These are phyloP conservation scores for Pythium chondricola DNA, from an alignment of 352 stramenopile species.

Conservation along the genomic window DNA sequence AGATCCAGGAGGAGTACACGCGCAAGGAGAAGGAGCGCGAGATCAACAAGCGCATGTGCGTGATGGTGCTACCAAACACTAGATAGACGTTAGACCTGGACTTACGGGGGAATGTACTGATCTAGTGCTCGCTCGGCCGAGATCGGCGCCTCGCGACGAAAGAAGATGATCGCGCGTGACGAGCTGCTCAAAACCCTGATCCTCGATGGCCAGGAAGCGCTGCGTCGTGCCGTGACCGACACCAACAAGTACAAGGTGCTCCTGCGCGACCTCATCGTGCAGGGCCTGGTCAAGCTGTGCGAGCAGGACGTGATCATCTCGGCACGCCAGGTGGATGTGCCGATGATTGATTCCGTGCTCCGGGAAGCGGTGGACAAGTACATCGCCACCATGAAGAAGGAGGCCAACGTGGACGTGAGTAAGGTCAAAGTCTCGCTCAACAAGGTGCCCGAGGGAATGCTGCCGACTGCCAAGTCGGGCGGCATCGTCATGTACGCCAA, in stretches of 20 bases:
- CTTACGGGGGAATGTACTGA: too few relatives aligned
- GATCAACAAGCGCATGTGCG: constrained; percentile 89
- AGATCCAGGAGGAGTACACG: constrained; percentile 96
- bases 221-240: constrained; percentile 45
- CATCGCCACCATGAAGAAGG: constrained; percentile 79
- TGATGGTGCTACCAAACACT: too few relatives aligned
- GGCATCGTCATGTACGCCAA: constrained; percentile 84
- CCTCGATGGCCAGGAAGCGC: constrained; percentile 49
- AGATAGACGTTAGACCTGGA: too few relatives aligned
- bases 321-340: constrained; percentile 89
- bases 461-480: constrained; percentile 73
- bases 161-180: constrained; percentile 96
- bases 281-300: constrained; percentile 98
- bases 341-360: constrained; percentile 81
- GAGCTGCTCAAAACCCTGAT: constrained; percentile 85
- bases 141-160: constrained; percentile 92
- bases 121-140: constrained; percentile 85
- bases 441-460: constrained; percentile 74
- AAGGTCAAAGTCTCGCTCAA: constrained; percentile 90
- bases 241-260: constrained; percentile 91
- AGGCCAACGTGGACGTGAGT: constrained; percentile 89
- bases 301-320: constrained; percentile 92
- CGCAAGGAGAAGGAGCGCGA: constrained; percentile 98
- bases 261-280: constrained; percentile 95
- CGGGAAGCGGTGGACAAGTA: constrained; percentile 84